These are phyloP conservation scores for Chrysanthemum makinoi DNA, from an alignment of 129 eudicot genomes.

Conservation along the genomic window DNA sequence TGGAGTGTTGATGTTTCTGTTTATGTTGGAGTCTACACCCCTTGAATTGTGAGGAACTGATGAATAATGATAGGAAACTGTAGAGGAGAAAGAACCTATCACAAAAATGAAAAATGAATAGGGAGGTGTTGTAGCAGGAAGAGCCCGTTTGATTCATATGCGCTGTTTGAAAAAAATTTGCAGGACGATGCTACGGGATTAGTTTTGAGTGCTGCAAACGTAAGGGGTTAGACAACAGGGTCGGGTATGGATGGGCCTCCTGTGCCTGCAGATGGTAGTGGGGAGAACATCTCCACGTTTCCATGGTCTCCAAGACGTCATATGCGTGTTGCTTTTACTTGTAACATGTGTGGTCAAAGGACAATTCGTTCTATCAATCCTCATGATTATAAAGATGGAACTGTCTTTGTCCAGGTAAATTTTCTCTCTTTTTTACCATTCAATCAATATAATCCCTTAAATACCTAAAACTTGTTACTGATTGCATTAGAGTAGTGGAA, in stretches of 20 bases:
- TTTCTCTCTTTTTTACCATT: background rate
- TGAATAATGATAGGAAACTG: too few relatives aligned
- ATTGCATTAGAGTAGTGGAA: too few relatives aligned
- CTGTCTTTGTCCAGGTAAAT: slow-evolving; percentile 91
- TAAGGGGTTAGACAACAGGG: slow-evolving; percentile 92
- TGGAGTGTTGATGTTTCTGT: too few relatives aligned
- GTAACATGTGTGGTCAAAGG: slow-evolving; percentile 88
- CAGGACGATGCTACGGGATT: slow-evolving; percentile 94
- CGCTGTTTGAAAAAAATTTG: slow-evolving; percentile 1
- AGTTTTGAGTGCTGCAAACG: slow-evolving; percentile 88
- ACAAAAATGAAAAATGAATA: too few relatives aligned
- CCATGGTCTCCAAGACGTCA: slow-evolving; percentile 62
- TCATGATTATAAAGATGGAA: slow-evolving; percentile 94
- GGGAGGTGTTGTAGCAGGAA: background rate
- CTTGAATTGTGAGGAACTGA: too few relatives aligned
- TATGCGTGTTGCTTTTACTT: slow-evolving; percentile 93
- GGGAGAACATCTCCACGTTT: background rate
- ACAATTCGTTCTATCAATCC: slow-evolving; percentile 95
- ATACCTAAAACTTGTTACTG: background rate
- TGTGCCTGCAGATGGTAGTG: slow-evolving; percentile 40
- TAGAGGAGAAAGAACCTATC: too few relatives aligned
- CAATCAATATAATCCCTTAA: too few relatives aligned
- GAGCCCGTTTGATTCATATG: too few relatives aligned
- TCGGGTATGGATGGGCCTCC: slow-evolving; percentile 18
- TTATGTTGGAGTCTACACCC: too few relatives aligned